Evolutionary conservation across 1,139 yeast species (phyloP).

Genomic region (Groenewaldozyma sp.): DNA sequence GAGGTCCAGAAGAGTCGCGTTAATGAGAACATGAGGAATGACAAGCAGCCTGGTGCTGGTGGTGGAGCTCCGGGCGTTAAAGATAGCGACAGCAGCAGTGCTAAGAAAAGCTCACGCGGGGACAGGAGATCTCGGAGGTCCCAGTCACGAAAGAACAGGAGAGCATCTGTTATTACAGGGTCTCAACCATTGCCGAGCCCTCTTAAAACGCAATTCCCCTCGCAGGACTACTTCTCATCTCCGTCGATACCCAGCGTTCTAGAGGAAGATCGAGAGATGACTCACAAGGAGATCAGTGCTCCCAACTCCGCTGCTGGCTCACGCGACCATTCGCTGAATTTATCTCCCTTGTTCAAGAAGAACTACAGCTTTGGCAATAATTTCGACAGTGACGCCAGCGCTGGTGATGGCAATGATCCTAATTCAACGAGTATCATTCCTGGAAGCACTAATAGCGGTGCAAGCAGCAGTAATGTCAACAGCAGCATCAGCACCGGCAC

Average conservation of each 20-base stretch:
- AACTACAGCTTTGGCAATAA: background rate
- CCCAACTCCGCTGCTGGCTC: background rate
- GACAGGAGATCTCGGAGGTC: background rate
- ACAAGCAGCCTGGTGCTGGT: slow-evolving; percentile 11
- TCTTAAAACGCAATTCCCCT: slow-evolving; percentile 31
- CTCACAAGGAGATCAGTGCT: background rate
- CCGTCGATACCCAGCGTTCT: slow-evolving; percentile 16
- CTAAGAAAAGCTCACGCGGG: background rate
- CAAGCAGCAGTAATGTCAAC: too few species aligned
- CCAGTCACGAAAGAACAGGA: slow-evolving; percentile 26
- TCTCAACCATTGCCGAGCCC: slow-evolving; percentile 84
- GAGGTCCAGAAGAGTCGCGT: slow-evolving; percentile 11
- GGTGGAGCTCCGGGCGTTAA: too few species aligned
- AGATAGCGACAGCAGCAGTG: slow-evolving; percentile 20
- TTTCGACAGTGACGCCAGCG: too few species aligned
- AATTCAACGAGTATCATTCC: background rate
- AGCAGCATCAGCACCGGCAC: too few species aligned
- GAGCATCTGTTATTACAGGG: slow-evolving; percentile 74
- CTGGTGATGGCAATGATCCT: too few species aligned
- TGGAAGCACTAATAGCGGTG: background rate
- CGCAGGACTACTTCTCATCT: slow-evolving; percentile 18
- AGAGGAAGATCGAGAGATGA: background rate
- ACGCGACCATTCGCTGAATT: too few species aligned
- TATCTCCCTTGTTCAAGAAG: background rate
- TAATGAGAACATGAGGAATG: slow-evolving; percentile 2